A percentile compares a stretch with the other conserved stretches of the same genome.
These are phyloP conservation scores for Salicornia ramosissima DNA, from an alignment of 148 eudicot genomes.

Conservation along the genomic window DNA sequence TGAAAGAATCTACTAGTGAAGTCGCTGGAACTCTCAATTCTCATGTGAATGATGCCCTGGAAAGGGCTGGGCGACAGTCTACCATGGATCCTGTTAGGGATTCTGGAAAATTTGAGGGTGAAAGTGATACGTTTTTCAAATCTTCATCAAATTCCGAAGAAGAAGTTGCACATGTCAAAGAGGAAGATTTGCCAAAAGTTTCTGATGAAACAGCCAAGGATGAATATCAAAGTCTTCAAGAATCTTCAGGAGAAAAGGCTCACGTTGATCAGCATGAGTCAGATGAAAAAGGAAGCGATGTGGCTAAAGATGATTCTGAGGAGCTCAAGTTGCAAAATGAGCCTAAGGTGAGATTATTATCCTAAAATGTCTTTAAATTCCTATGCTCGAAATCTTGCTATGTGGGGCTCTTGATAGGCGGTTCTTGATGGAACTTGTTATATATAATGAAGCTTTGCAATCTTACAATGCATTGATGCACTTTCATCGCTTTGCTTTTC, in stretches of 20 bases:
- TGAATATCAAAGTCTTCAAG: slow-evolving; percentile 29
- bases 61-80: slow-evolving; percentile 32
- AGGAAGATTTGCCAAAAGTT: slow-evolving; percentile 32
- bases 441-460: neutral
- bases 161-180: slow-evolving; percentile 26
- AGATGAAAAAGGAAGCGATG: slow-evolving; percentile 32
- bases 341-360: slow-evolving; percentile 36
- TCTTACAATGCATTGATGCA: neutral
- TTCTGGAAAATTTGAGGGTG: slow-evolving; percentile 30
- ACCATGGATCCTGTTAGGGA: slow-evolving; percentile 26
- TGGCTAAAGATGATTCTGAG: slow-evolving; percentile 21
- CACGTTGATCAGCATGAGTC: slow-evolving; percentile 33
- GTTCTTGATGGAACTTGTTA: slow-evolving; percentile 8
- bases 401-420: neutral
- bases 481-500: neutral
- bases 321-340: slow-evolving; percentile 31
- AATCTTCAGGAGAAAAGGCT: slow-evolving; percentile 30
- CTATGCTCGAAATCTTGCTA: neutral
- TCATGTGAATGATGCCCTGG: slow-evolving; percentile 28
- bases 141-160: slow-evolving; percentile 16
- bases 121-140: slow-evolving; percentile 21
- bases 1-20: slow-evolving; percentile 22
- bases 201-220: slow-evolving; percentile 29
- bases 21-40: slow-evolving; percentile 32
- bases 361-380: neutral